These are phyloP conservation scores for Lactifluus piperatus DNA, from an alignment of 768 basidiomycete species.

Conservation along the genomic window DNA sequence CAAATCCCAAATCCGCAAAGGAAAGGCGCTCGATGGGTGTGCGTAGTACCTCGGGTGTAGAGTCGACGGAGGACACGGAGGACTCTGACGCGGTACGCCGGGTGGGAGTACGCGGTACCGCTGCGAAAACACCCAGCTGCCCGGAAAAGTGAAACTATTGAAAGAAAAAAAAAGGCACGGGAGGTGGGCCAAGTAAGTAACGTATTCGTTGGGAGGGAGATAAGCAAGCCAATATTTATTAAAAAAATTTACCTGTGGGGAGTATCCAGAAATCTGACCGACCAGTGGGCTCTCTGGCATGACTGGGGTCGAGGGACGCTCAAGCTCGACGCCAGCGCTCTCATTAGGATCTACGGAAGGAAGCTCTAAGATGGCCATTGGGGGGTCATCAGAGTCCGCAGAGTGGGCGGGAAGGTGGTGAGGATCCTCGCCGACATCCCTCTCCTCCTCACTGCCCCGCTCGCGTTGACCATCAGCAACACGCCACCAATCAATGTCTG, in stretches of 20 bases:
- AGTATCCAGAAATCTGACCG: constrained; percentile 29
- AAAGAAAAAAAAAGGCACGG: neutral
- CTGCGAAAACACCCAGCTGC: neutral
- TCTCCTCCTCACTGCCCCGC: constrained; percentile 32
- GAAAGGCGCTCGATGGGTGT: constrained; percentile 18
- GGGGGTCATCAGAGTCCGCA: neutral
- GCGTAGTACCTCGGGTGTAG: constrained; percentile 14
- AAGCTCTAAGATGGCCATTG: neutral
- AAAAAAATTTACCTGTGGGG: constrained; percentile 10
- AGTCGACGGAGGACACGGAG: constrained; percentile 16
- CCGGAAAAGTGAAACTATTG: neutral
- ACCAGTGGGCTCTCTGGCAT: neutral
- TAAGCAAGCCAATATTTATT: neutral
- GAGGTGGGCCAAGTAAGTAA: neutral
- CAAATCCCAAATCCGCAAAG: constrained; percentile 18
- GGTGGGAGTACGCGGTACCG: constrained; percentile 28
- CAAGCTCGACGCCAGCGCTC: constrained; percentile 28
- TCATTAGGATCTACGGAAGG: constrained; percentile 25
- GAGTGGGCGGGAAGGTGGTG: neutral
- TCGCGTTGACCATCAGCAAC: constrained; percentile 66
- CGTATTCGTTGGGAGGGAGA: neutral
- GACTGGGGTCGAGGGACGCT: constrained; percentile 38
- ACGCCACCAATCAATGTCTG: constrained; percentile 85
- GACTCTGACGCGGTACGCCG: constrained; percentile 19
- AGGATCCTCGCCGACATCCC: constrained; percentile 15